These are phyloP conservation scores for Populus hybrid DNA, from an alignment of 441 rosid genomes.

Conservation along the genomic window DNA sequence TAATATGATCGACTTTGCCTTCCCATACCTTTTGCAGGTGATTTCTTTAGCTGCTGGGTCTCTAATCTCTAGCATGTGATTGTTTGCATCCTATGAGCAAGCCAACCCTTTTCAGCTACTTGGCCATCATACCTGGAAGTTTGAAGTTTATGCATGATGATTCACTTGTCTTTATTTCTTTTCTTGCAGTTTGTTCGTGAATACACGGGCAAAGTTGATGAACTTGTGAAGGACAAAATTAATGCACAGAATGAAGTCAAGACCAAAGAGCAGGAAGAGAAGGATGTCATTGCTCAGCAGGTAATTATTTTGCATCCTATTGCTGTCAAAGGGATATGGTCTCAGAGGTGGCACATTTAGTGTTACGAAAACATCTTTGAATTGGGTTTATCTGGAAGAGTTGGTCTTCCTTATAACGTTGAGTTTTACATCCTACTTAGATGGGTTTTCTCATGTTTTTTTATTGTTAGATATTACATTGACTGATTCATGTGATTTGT, in stretches of 20 bases:
- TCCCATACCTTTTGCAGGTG: constrained; percentile 94
- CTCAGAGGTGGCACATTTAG: neutral
- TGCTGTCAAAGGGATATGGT: neutral
- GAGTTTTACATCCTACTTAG: neutral
- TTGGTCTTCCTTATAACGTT: neutral
- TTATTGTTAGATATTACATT: neutral
- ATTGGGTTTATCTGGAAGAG: neutral
- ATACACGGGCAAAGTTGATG: constrained; percentile 92
- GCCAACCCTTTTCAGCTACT: neutral
- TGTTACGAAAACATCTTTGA: neutral
- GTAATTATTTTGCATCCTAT: constrained; percentile 30
- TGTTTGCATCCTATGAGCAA: neutral
- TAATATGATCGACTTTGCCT: constrained; percentile 60
- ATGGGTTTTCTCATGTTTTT: neutral
- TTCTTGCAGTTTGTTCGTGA: constrained; percentile 81
- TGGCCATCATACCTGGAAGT: neutral
- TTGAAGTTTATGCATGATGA: neutral
- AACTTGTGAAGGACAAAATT: constrained; percentile 77
- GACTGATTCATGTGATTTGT: neutral
- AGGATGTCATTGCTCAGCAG: constrained; percentile 91
- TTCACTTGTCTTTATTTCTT: neutral
- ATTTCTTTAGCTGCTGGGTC: neutral
- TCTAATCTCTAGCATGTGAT: neutral
- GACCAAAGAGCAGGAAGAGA: constrained; percentile 90
- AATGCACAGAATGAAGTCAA: constrained; percentile 76